phyloP scores from a whole-genome alignment of 345 rosid genomes.

The Cardamine chenopodiifolia region DNA sequence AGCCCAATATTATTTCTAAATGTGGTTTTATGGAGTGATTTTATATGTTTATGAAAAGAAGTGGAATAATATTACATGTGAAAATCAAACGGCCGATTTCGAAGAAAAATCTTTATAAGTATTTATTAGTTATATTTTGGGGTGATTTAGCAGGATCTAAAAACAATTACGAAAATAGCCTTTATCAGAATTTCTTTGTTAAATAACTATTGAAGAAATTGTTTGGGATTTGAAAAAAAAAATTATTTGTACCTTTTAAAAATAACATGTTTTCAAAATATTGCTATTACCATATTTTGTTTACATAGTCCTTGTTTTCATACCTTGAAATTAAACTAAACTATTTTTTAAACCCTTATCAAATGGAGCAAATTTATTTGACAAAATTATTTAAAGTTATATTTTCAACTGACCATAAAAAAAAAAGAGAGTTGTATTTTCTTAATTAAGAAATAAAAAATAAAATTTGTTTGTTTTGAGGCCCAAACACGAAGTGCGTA shows the following conservation, averaged over 20 bases:
- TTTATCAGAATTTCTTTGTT: too few species aligned
- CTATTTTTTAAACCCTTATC: background rate
- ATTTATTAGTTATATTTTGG: background rate
- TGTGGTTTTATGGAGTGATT: background rate
- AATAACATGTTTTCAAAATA: too few species aligned
- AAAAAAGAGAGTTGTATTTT: background rate
- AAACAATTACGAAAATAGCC: too few species aligned
- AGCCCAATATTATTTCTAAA: background rate
- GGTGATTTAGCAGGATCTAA: too few species aligned
- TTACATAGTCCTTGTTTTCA: background rate
- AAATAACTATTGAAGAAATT: too few species aligned
- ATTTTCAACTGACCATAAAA: background rate
- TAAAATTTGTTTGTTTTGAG: background rate
- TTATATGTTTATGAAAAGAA: too few species aligned
- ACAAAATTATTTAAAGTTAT: background rate
- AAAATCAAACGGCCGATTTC: too few species aligned
- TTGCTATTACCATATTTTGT: too few species aligned
- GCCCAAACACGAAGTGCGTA: background rate
- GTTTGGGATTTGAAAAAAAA: too few species aligned
- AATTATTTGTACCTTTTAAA: too few species aligned
- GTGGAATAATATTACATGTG: background rate
- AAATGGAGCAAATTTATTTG: background rate
- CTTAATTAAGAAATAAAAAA: too few species aligned
- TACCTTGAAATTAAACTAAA: background rate
- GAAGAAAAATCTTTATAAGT: too few species aligned